Percentiles rank a stretch among this genome's conserved stretches.
Conservation (phyloP, 2,329 filamentous ascomycete species). For the Blastomyces gilchristii region DNA sequence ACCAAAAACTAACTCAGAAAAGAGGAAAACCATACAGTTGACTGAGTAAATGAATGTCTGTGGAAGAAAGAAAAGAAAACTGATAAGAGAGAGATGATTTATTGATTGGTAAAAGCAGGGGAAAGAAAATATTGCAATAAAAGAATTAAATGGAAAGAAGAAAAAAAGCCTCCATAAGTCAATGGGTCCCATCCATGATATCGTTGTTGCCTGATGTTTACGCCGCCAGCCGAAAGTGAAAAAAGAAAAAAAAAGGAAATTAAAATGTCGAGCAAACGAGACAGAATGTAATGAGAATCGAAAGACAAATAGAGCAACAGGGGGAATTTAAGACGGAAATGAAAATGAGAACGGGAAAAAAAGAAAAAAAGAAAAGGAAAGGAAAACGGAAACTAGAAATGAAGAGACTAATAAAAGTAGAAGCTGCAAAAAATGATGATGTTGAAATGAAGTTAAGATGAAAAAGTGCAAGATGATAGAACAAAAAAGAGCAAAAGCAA, state of each 20-base stretch:
- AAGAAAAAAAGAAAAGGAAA: background rate
- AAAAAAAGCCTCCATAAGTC: constrained; percentile 11
- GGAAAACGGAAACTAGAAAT: background rate
- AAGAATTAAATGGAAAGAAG: background rate
- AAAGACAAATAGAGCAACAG: background rate
- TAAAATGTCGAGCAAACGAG: constrained; percentile 2
- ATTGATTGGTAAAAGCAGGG: background rate
- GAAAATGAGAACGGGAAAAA: background rate
- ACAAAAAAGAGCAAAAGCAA: background rate
- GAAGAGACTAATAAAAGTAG: background rate
- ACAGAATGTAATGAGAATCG: background rate
- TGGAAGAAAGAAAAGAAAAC: background rate
- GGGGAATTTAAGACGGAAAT: background rate
- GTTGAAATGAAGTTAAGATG: constrained; percentile 1
- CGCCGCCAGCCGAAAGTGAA: constrained; percentile 6
- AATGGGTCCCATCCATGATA: constrained; percentile 15
- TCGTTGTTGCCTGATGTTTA: constrained; percentile 12
- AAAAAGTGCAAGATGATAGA: background rate
- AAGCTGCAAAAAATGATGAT: background rate
- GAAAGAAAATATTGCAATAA: constrained; percentile 11
- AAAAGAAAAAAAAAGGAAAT: constrained; percentile 2
- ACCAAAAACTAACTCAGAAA: background rate
- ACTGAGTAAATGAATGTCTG: background rate
- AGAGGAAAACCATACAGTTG: no score
- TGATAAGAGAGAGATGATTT: background rate